phyloP scores from a whole-genome alignment of 345 rosid species.

The Odontarrhena argentea region DNA sequence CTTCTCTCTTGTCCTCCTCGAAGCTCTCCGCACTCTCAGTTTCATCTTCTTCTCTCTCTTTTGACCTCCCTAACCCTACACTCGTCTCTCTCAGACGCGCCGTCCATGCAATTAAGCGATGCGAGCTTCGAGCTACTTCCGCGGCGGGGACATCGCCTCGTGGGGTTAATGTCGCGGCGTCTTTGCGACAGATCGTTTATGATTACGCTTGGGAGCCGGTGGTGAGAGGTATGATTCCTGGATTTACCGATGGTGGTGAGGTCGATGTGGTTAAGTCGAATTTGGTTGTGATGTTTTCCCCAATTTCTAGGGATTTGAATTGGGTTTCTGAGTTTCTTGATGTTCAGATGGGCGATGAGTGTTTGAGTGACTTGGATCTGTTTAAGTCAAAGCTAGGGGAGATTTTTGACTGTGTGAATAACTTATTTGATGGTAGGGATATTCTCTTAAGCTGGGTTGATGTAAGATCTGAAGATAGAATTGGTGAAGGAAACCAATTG shows the following conservation, averaged over 20 bases:
- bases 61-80: conserved; percentile 58
- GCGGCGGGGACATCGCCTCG: conserved; percentile 26
- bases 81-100: conserved; percentile 52
- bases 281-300: conserved; percentile 78
- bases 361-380: conserved; percentile 42
- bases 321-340: conserved; percentile 55
- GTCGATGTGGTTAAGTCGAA: conserved; percentile 53
- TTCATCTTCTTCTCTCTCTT: conserved; percentile 64
- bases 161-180: conserved; percentile 55
- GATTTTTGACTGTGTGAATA: conserved; percentile 58
- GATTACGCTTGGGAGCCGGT: conserved; percentile 81
- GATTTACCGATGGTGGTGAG: conserved; percentile 33
- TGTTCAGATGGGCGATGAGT: conserved; percentile 43
- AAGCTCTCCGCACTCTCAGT: conserved; percentile 57
- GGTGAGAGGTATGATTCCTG: conserved; percentile 44
- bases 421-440: conserved; percentile 59
- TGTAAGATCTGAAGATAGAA: conserved; percentile 47
- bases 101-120: conserved; percentile 35
- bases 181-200: conserved; percentile 72
- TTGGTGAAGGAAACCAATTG: conserved; percentile 29
- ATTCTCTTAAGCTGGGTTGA: conserved; percentile 87
- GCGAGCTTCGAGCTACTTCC: background rate
- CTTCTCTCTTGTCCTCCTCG: conserved; percentile 87
- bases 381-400: conserved; percentile 45
- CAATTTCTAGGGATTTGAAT: conserved; percentile 46